These are phyloP conservation scores for Berberis vulgaris DNA, from an alignment of 164 flowering plant genomes.

Conservation along the genomic window DNA sequence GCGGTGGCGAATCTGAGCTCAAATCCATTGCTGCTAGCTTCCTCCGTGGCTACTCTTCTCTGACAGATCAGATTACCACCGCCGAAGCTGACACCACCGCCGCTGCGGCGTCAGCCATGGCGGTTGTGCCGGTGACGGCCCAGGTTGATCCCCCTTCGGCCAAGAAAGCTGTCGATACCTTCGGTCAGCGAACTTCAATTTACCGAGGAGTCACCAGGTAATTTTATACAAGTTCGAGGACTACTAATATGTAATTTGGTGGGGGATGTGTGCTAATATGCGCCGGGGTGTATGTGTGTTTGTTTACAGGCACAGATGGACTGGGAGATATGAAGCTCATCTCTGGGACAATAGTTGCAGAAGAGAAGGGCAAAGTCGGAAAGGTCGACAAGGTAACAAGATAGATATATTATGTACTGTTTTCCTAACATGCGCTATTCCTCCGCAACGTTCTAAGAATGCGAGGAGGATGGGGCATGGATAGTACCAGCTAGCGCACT, in stretches of 20 bases:
- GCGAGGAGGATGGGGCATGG: neutral
- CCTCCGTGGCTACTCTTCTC: constrained; percentile 27
- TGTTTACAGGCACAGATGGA: constrained; percentile 68
- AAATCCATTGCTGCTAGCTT: constrained; percentile 52
- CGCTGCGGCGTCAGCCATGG: neutral
- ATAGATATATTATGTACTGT: neutral
- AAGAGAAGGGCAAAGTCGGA: constrained; percentile 82
- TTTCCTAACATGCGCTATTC: constrained; percentile 9
- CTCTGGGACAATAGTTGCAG: constrained; percentile 87
- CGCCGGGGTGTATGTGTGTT: neutral
- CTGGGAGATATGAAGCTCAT: constrained; percentile 87
- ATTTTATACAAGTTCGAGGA: neutral
- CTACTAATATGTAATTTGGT: neutral
- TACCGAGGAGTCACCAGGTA: constrained; percentile 80
- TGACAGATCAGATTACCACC: neutral
- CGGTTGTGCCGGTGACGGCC: constrained; percentile 14
- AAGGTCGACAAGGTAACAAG: constrained; percentile 72
- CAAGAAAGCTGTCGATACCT: constrained; percentile 54
- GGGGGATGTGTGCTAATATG: neutral
- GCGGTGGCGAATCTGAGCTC: constrained; percentile 46
- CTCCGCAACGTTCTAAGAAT: neutral
- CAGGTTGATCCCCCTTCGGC: neutral
- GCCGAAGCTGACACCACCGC: neutral
- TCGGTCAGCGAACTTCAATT: constrained; percentile 80
- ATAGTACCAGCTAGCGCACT: neutral